Evolutionary conservation across 2,329 filamentous ascomycete species (phyloP).

Genomic region (Penicillium sp.): DNA sequence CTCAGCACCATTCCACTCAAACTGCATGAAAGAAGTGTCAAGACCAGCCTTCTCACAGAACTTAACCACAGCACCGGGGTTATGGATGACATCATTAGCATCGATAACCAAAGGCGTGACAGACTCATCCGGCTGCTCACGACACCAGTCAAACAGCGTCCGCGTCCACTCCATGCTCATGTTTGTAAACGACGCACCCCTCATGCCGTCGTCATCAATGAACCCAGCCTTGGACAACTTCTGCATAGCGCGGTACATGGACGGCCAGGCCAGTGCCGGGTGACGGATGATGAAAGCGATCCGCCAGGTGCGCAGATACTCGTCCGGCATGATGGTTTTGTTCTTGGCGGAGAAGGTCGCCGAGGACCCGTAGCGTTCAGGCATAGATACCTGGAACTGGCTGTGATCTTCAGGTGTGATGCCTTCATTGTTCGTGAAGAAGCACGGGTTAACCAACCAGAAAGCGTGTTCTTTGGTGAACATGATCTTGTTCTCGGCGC

Average conservation of each 20-base stretch:
- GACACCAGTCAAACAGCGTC: slow-evolving; percentile 30
- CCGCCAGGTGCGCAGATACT: slow-evolving; percentile 25
- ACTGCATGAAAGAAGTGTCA: slow-evolving; percentile 22
- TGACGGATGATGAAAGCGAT: slow-evolving; percentile 32
- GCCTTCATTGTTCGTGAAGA: slow-evolving; percentile 9
- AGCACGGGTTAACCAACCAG: slow-evolving; percentile 19
- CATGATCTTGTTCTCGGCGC: slow-evolving; percentile 20
- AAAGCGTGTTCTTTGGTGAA: slow-evolving; percentile 33
- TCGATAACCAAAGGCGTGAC: slow-evolving; percentile 27
- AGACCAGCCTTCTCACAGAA: slow-evolving; percentile 25
- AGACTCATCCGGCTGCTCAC: slow-evolving; percentile 12
- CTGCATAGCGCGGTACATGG: slow-evolving; percentile 26
- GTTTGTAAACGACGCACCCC: slow-evolving; percentile 10
- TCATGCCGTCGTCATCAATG: slow-evolving; percentile 8
- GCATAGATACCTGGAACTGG: slow-evolving; percentile 11
- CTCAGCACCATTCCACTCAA: slow-evolving; percentile 24
- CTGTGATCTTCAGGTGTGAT: not conserved
- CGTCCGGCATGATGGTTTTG: slow-evolving; percentile 29
- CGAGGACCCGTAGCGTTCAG: slow-evolving; percentile 7
- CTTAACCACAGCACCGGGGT: slow-evolving; percentile 19
- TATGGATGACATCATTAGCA: slow-evolving; percentile 32
- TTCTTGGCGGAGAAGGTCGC: slow-evolving; percentile 24
- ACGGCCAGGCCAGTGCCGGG: slow-evolving; percentile 33
- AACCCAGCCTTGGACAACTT: slow-evolving; percentile 11
- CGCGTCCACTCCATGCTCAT: slow-evolving; percentile 26